These are phyloP conservation scores for Aspergillus tubingensis DNA, from an alignment of 2,329 filamentous ascomycete species.

Conservation along the genomic window DNA sequence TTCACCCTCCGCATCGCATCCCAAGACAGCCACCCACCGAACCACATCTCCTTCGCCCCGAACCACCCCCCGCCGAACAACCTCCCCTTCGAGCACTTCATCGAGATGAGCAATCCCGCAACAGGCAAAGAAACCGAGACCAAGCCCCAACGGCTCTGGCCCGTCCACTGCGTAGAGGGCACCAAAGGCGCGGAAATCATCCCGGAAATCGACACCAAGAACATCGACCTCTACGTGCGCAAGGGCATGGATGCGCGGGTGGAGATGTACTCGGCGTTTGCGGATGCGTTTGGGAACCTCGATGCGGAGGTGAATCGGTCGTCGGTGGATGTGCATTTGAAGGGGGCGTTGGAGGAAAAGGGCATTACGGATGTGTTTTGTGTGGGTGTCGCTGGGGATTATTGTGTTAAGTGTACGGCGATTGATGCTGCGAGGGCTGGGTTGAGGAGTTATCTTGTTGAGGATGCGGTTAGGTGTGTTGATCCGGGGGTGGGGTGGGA, in stretches of 20 bases:
- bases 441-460: slow-evolving; percentile 73
- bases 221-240: slow-evolving; percentile 67
- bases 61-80: slow-evolving; percentile 69
- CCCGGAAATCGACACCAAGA: slow-evolving; percentile 64
- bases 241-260: slow-evolving; percentile 75
- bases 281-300: slow-evolving; percentile 68
- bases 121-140: slow-evolving; percentile 58
- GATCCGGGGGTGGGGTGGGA: slow-evolving; percentile 61
- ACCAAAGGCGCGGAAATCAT: slow-evolving; percentile 73
- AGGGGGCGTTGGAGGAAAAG: slow-evolving; percentile 55
- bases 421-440: slow-evolving; percentile 74
- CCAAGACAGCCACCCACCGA: slow-evolving; percentile 83
- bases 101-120: slow-evolving; percentile 57
- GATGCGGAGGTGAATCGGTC: slow-evolving; percentile 34
- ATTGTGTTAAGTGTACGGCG: slow-evolving; percentile 82
- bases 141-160: slow-evolving; percentile 77
- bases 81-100: slow-evolving; percentile 65
- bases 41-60: slow-evolving; percentile 85
- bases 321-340: slow-evolving; percentile 61
- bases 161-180: slow-evolving; percentile 79
- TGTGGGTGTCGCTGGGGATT: slow-evolving; percentile 84
- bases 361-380: slow-evolving; percentile 78
- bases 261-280: slow-evolving; percentile 95
- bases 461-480: slow-evolving; percentile 76
- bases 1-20: slow-evolving; percentile 79